Percentiles rank a stretch among this genome's conserved stretches.
These are phyloP conservation scores for Cryptococcus sp. DNA, from an alignment of 1,284 basidiomycete genomes.

Conservation along the genomic window DNA sequence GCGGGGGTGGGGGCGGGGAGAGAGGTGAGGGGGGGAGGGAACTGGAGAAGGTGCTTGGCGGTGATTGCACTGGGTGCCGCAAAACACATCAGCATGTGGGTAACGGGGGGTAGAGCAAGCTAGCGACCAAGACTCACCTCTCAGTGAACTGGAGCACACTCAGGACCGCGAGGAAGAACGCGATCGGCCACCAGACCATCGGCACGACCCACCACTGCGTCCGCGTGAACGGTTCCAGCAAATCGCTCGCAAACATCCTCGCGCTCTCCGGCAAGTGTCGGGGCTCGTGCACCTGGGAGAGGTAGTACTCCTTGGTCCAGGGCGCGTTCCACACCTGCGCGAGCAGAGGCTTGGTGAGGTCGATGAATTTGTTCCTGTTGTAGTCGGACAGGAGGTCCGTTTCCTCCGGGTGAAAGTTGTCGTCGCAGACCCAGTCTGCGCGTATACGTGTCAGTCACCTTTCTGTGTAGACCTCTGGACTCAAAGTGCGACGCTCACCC, in stretches of 20 bases:
- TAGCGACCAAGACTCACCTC: slow-evolving; percentile 22
- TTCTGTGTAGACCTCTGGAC: too few species aligned
- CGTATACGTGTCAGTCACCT: background rate
- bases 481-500: slow-evolving; percentile 54
- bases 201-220: slow-evolving; percentile 96
- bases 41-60: slow-evolving; percentile 32
- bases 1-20: slow-evolving; percentile 29
- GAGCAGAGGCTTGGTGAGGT: slow-evolving; percentile 75
- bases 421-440: slow-evolving; percentile 77
- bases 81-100: background rate
- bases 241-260: slow-evolving; percentile 75
- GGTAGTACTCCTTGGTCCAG: slow-evolving; percentile 84
- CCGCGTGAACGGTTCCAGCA: slow-evolving; percentile 79
- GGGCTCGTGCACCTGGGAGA: slow-evolving; percentile 94
- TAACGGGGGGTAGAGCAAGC: background rate
- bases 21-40: slow-evolving; percentile 23
- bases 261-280: slow-evolving; percentile 84
- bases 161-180: slow-evolving; percentile 72
- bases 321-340: slow-evolving; percentile 41
- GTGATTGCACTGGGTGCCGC: slow-evolving; percentile 28
- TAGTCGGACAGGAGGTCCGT: slow-evolving; percentile 75
- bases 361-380: slow-evolving; percentile 86
- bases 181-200: slow-evolving; percentile 85
- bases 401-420: slow-evolving; percentile 83
- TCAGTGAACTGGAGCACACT: slow-evolving; percentile 76